phyloP scores from a whole-genome alignment of 2,329 filamentous ascomycete genomes.

The Fulvia fulva region DNA sequence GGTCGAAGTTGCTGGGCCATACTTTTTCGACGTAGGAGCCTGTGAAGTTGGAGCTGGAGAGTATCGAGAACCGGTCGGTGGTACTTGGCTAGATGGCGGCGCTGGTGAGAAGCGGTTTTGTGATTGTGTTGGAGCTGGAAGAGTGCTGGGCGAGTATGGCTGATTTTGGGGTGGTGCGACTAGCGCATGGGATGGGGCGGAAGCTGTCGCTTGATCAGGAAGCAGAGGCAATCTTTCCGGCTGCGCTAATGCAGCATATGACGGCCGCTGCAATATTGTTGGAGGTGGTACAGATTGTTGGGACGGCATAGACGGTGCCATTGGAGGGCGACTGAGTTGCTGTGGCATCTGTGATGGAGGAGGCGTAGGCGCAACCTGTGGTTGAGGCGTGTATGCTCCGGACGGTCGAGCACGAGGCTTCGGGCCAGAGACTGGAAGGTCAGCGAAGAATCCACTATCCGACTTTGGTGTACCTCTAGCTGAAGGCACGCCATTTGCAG shows the following conservation, averaged over 20 bases:
- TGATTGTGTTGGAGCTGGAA: slow-evolving; percentile 18
- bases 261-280: slow-evolving; percentile 19
- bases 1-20: slow-evolving; percentile 36
- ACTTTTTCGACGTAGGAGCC: slow-evolving; percentile 34
- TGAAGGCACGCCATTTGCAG: slow-evolving; percentile 9
- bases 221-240: slow-evolving; percentile 41
- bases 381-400: slow-evolving; percentile 27
- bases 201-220: slow-evolving; percentile 35
- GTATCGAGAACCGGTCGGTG: slow-evolving; percentile 47
- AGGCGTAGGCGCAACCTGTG: slow-evolving; percentile 11
- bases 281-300: slow-evolving; percentile 14
- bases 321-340: slow-evolving; percentile 10
- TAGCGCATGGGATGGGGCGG: slow-evolving; percentile 9
- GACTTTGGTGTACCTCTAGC: slow-evolving; percentile 24
- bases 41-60: slow-evolving; percentile 52
- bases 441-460: slow-evolving; percentile 46
- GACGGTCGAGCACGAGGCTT: slow-evolving; percentile 36
- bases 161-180: slow-evolving; percentile 18
- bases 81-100: slow-evolving; percentile 35
- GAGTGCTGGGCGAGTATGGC: slow-evolving; percentile 25
- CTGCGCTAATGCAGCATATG: slow-evolving; percentile 34
- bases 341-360: slow-evolving; percentile 14
- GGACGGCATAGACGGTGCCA: slow-evolving; percentile 16
- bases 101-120: slow-evolving; percentile 24
- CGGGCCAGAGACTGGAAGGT: slow-evolving; percentile 40